Conservation (phyloP, 495 filamentous ascomycete species). For the Apodospora peruviana region DNA sequence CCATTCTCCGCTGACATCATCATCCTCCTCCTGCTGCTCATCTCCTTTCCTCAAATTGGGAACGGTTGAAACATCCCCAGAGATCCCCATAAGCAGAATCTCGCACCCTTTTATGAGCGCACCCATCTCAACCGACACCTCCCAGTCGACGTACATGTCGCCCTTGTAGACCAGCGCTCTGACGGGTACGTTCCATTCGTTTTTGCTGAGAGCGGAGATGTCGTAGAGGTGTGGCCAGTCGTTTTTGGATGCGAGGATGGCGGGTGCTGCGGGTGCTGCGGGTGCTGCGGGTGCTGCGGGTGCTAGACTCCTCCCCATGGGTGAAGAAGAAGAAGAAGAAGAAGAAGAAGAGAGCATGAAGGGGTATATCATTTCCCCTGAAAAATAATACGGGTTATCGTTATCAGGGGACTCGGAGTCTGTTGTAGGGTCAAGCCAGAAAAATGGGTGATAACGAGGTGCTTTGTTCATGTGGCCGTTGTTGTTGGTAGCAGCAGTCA, state of each 20-base stretch:
- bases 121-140: constrained; percentile 61
- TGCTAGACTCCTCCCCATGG: too few species aligned
- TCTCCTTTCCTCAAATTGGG: not conserved
- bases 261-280: constrained; percentile 43
- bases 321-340: too few species aligned
- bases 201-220: constrained; percentile 56
- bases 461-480: not conserved
- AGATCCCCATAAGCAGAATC: constrained; percentile 61
- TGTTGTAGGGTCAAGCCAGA: too few species aligned
- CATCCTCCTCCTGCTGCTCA: not conserved
- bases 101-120: constrained; percentile 64
- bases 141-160: constrained; percentile 86
- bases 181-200: constrained; percentile 60
- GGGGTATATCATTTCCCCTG: constrained; percentile 82
- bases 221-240: constrained; percentile 75
- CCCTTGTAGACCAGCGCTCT: constrained; percentile 74
- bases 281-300: constrained; percentile 59
- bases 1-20: too few species aligned
- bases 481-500: too few species aligned
- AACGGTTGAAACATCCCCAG: too few species aligned
- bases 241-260: constrained; percentile 55
- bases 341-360: constrained; percentile 27
- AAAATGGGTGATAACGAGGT: not conserved
- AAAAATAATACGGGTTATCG: constrained; percentile 59
- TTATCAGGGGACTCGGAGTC: constrained; percentile 8